These are phyloP conservation scores for Halophytophthora batemanensis DNA, from an alignment of 352 stramenopile species.

Conservation along the genomic window DNA sequence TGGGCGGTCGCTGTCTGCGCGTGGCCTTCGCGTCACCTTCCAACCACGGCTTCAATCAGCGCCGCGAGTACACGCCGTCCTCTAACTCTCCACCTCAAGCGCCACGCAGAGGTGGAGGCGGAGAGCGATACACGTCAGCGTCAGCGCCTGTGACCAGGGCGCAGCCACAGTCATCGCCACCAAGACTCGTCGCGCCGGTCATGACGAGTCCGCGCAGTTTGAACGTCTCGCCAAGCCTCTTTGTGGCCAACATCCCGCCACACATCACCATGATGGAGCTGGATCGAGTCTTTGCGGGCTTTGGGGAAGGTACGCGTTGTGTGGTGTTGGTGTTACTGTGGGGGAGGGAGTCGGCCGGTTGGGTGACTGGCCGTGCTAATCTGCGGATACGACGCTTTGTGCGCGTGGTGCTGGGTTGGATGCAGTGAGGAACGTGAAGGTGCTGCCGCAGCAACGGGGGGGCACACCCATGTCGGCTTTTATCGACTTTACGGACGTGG, in stretches of 20 bases:
- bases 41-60: slow-evolving; percentile 5
- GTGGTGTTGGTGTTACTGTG: too few species aligned
- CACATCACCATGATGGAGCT: slow-evolving; percentile 62
- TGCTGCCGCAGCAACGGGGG: slow-evolving; percentile 40
- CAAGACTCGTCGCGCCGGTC: too few species aligned
- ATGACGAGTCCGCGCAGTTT: neutral
- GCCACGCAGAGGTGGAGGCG: neutral
- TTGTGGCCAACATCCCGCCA: slow-evolving; percentile 62
- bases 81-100: slow-evolving; percentile 21
- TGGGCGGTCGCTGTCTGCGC: slow-evolving; percentile 39
- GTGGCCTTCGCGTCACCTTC: slow-evolving; percentile 35
- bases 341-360: too few species aligned
- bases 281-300: slow-evolving; percentile 52
- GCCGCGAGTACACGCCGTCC: slow-evolving; percentile 19
- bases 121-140: too few species aligned
- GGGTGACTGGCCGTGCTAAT: too few species aligned
- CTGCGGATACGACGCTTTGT: neutral
- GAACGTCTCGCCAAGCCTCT: slow-evolving; percentile 43
- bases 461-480: slow-evolving; percentile 63
- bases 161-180: too few species aligned
- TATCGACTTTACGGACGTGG: slow-evolving; percentile 49
- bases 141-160: too few species aligned
- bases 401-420: neutral
- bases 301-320: slow-evolving; percentile 39
- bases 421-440: slow-evolving; percentile 64